A percentile compares a stretch with the other conserved stretches of the same genome.
phyloP scores from a whole-genome alignment of 768 basidiomycete species.

The Trametes gibbosa region DNA sequence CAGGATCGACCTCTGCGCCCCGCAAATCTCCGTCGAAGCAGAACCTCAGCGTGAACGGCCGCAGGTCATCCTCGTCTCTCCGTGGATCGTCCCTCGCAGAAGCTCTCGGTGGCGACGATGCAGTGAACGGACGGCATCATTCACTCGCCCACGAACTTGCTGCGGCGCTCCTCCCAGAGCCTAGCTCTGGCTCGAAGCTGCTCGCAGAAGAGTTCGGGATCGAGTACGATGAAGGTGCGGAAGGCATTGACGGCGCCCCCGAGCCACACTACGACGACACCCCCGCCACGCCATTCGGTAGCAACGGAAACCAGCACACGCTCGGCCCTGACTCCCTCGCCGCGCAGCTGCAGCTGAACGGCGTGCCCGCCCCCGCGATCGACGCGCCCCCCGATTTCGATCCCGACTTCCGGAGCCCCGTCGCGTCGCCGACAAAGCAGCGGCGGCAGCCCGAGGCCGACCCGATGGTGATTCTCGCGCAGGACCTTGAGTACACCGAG shows the following conservation, averaged over 20 bases:
- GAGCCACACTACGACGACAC: slow-evolving; percentile 28
- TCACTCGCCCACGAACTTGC: slow-evolving; percentile 88
- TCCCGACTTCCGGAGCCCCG: slow-evolving; percentile 41
- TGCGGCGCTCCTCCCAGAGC: slow-evolving; percentile 84
- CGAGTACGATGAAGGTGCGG: slow-evolving; percentile 84
- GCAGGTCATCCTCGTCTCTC: slow-evolving; percentile 52
- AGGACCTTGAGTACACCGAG: slow-evolving; percentile 75
- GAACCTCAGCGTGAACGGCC: slow-evolving; percentile 30
- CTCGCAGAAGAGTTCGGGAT: slow-evolving; percentile 88
- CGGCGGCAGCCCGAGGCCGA: slow-evolving; percentile 41
- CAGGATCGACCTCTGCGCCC: slow-evolving; percentile 19
- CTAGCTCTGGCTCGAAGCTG: slow-evolving; percentile 69
- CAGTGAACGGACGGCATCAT: slow-evolving; percentile 43
- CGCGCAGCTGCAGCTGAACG: slow-evolving; percentile 16
- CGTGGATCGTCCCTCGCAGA: slow-evolving; percentile 41
- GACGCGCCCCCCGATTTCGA: slow-evolving; percentile 38
- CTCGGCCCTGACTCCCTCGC: slow-evolving; percentile 14
- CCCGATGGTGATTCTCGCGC: slow-evolving; percentile 69
- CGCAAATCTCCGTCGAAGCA: slow-evolving; percentile 33
- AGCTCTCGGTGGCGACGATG: slow-evolving; percentile 44
- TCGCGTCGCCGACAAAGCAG: slow-evolving; percentile 31
- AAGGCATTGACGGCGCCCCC: slow-evolving; percentile 64
- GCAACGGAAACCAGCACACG: slow-evolving; percentile 30
- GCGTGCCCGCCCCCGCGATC: slow-evolving; percentile 25
- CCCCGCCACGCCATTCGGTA: not conserved